phyloP scores from a whole-genome alignment of 2,329 filamentous ascomycete genomes.

The Fusarium burgessii region DNA sequence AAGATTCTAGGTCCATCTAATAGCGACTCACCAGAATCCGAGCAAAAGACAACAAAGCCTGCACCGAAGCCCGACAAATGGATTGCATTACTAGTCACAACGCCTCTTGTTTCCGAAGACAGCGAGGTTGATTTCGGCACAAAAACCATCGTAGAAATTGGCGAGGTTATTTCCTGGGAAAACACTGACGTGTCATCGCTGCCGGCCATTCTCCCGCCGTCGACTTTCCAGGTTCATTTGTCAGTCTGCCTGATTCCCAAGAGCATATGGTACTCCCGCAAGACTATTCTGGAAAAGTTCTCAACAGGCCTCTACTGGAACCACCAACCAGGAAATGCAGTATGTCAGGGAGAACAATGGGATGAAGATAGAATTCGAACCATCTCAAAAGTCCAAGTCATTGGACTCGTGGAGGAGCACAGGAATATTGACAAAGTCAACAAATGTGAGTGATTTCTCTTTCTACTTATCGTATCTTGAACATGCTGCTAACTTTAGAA shows the following conservation, averaged over 20 bases:
- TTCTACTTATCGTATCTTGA: accelerated
- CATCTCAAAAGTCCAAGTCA: constrained; percentile 9
- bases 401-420: constrained; percentile 4
- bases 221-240: constrained; percentile 8
- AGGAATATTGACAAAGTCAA: background rate
- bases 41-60: background rate
- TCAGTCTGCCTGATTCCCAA: constrained; percentile 17
- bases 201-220: background rate
- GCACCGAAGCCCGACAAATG: background rate
- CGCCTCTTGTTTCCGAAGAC: background rate
- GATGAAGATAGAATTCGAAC: background rate
- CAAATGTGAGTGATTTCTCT: background rate
- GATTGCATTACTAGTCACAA: constrained; percentile 13
- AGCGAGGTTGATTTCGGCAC: background rate
- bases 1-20: background rate
- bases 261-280: constrained; percentile 10
- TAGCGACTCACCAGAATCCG: background rate
- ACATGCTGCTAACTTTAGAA: background rate
- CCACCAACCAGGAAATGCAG: background rate
- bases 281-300: constrained; percentile 13
- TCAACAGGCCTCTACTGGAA: constrained; percentile 15
- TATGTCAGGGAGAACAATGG: background rate
- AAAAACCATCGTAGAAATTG: background rate
- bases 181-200: background rate
- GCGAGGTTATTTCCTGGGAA: constrained; percentile 7